Evolutionary conservation across 805 yeast species (phyloP), one percentile per base, ranked within the genome.

Genomic region (Huiozyma naganishii): DNA sequence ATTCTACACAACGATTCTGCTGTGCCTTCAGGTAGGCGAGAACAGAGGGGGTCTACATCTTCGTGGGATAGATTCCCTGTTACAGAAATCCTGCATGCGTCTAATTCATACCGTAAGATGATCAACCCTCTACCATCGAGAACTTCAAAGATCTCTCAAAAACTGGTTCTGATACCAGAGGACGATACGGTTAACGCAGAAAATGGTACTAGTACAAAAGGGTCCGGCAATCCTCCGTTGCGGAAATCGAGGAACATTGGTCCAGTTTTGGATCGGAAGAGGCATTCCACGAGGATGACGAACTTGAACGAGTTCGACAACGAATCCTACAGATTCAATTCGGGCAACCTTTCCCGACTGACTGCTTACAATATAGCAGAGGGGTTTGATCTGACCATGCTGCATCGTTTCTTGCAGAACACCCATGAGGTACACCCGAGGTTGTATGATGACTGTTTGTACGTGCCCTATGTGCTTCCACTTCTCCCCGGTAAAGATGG

Each of bases 291-390:
- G 34, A 42, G 13, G 33, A 32, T 13, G 11, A 13, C 28, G 2
- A 39, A 41, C 11, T 32, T 36, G 7, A 41, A 32, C 17, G 27
- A 27, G 17, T 23, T 29, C 2, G n/a, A 12, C n/a, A 32, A 36
- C 23, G 40, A 43, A 12, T 36, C 37, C 6, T 37, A 36, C 29
- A 30, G 41, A 30, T 30, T 32, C 11, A 53, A 58, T 60, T 65
- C 78, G 6, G 76, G 72, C 29, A 83, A 79, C 48, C 73, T 82
- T 50, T 79, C 94, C 36, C 65, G 98, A 49, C 88, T 89, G 44
- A 89, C 97, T 0, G 97, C 97, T 1, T 90, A 90, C 63, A 76
- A 87, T 51, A 81, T 89, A 5, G 80, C 95, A 12, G 97, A 87
- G 45, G 85, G 83, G 30, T 80, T 87, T 55, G 73, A 84, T 53